Evolutionary conservation across 495 filamentous ascomycete species (phyloP), one percentile per base, ranked within the genome.

Genomic region (Neurospora sp.): DNA sequence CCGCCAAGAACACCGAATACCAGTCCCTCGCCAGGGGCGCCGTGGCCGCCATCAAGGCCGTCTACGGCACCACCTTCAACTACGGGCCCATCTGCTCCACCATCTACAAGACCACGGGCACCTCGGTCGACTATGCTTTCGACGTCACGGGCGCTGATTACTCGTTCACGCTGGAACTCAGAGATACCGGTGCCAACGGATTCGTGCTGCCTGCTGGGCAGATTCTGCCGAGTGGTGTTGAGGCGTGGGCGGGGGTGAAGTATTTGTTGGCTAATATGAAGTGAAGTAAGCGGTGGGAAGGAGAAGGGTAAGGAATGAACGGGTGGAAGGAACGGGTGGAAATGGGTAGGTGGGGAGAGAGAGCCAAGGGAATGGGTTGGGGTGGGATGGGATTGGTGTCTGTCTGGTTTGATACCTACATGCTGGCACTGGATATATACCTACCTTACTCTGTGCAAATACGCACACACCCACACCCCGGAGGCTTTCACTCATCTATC

Each of bases 21-120:
- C 76, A 77, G 46, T 71, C 74, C 3, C 80, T 85, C 37, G 82
- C 85, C 5, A 38, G 77, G n/a, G 79, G 80, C 31, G 75, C 79
- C 35, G 79, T 82, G n/a, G 81, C 81, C 18, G 77, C 78, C 59
- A 87, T 90, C 75, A 68, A 76, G 72, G 76, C 77, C 39, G 75
- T 83, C 18, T 85, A 88, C 73, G 86, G 86, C 41, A 85, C 84
- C 3, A 76, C 72, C 0, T 86, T 85, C 71, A 78, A 75, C 4
- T 87, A 84, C 74, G 89, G 89, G 2, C 86, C 86, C 6, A 86
- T 85, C 65, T 90, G 89, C 79, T 72, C 78, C 8, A 89, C 88
- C n/a, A 80, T 90, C 72, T 91, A 91, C 76, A 78, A 86, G 70
- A 85, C 86, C 0, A 87, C 86, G 4, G 89, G 89, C 4, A 79